phyloP scores from a whole-genome alignment of 202 grass and related monocot species.

The Saccharum hybrid region DNA sequence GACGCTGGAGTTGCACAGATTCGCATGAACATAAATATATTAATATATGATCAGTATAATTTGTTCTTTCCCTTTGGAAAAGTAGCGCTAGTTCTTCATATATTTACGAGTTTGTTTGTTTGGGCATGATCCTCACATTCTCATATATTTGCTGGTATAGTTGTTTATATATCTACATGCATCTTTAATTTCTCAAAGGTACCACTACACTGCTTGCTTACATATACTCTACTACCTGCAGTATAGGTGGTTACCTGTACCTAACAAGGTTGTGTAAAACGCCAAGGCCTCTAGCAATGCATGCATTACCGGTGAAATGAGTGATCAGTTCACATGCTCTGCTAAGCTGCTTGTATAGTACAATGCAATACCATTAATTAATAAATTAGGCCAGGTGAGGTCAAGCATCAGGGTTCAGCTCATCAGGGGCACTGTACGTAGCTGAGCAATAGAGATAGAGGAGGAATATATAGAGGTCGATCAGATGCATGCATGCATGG shows the following conservation, averaged over 20 bases:
- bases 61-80: not conserved
- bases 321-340: constrained; percentile 1
- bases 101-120: not conserved
- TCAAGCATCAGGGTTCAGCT: not conserved
- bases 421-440: not conserved
- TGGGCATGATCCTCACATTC: constrained; percentile 14
- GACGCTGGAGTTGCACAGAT: not conserved
- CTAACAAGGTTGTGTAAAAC: constrained; percentile 16
- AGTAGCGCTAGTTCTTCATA: not conserved
- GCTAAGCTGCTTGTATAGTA: not conserved
- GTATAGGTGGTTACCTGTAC: constrained; percentile 7
- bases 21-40: not conserved
- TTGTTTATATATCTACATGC: not conserved
- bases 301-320: not conserved
- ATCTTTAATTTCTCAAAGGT: not conserved
- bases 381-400: not conserved
- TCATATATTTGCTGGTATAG: too few species aligned
- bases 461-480: not conserved
- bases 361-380: not conserved
- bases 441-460: not conserved
- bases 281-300: not conserved
- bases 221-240: not conserved
- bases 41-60: not conserved
- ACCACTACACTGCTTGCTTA: not conserved
- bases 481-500: not conserved